These are phyloP conservation scores for Rhizoclosmatium sp. DNA, from an alignment of 192 early-diverging fungal genomes.

Conservation along the genomic window DNA sequence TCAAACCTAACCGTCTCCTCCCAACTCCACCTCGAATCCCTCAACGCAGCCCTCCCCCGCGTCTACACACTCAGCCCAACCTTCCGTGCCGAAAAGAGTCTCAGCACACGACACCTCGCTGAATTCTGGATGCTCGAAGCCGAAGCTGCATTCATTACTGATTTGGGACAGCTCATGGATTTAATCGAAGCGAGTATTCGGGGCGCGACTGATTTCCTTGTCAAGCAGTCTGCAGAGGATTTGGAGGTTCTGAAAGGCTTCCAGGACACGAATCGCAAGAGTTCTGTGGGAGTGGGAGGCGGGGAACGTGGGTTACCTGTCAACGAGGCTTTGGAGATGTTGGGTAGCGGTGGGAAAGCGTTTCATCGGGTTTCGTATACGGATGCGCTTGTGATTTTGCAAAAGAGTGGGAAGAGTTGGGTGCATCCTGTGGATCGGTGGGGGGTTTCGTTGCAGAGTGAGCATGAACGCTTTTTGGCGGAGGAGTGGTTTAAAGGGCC, in stretches of 20 bases:
- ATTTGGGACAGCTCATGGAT: slow-evolving; percentile 68
- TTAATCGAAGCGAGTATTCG: slow-evolving; percentile 70
- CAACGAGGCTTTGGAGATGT: slow-evolving; percentile 21
- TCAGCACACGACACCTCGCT: slow-evolving; percentile 83
- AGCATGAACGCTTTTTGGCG: slow-evolving; percentile 87
- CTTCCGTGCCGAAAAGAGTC: slow-evolving; percentile 85
- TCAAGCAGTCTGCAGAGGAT: slow-evolving; percentile 40
- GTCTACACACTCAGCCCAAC: slow-evolving; percentile 85
- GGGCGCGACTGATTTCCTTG: slow-evolving; percentile 2
- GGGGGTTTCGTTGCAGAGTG: slow-evolving; percentile 79
- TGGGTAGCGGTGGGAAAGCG: slow-evolving; percentile 39
- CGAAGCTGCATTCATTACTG: slow-evolving; percentile 77
- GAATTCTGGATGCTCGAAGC: slow-evolving; percentile 97
- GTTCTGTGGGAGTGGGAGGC: not conserved
- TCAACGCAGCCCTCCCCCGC: slow-evolving; percentile 72
- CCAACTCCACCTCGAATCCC: slow-evolving; percentile 85
- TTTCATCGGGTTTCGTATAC: slow-evolving; percentile 81
- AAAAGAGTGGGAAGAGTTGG: slow-evolving; percentile 61
- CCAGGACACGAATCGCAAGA: not conserved
- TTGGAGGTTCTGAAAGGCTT: slow-evolving; percentile 62
- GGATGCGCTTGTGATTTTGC: slow-evolving; percentile 77
- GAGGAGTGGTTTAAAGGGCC: slow-evolving; percentile 70
- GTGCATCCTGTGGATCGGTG: slow-evolving; percentile 69
- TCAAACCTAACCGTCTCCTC: slow-evolving; percentile 86
- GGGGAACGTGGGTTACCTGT: not conserved